These are phyloP conservation scores for Austroboletus niveus DNA, from an alignment of 1,284 basidiomycete species.

Conservation along the genomic window DNA sequence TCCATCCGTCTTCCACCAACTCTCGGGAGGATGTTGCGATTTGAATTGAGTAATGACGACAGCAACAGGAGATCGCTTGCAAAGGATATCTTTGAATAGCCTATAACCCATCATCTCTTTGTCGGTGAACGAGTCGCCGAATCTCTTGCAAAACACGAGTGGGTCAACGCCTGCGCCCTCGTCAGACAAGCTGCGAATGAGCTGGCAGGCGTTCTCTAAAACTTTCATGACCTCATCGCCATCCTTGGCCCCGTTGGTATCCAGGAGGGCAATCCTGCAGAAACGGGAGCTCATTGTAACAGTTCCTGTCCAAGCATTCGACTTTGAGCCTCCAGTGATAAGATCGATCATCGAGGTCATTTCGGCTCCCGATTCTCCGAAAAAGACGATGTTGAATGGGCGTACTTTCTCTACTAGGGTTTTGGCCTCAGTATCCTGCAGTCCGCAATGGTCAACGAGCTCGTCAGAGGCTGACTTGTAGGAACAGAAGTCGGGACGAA, in stretches of 20 bases:
- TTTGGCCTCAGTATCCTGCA: not conserved
- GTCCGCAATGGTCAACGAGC: not conserved
- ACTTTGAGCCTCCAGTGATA: not conserved
- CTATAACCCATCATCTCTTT: conserved; percentile 21
- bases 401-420: not conserved
- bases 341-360: conserved; percentile 2
- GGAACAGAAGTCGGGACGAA: not conserved
- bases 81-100: conserved; percentile 28
- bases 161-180: conserved; percentile 24
- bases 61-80: conserved; percentile 29
- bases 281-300: not conserved
- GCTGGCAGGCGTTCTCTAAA: not conserved
- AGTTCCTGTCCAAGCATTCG: not conserved
- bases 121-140: conserved; percentile 18
- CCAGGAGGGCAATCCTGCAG: not conserved
- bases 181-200: not conserved
- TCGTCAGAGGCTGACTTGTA: not conserved
- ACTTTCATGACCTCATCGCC: not conserved
- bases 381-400: not conserved
- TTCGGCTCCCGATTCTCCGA: not conserved
- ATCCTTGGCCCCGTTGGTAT: not conserved
- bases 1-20: not conserved
- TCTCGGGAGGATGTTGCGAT: not conserved
- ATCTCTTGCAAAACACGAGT: conserved; percentile 31
- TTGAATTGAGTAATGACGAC: conserved; percentile 23